Evolutionary conservation across 345 rosid species (phyloP).

Genomic region (Toxicodendron radicans): DNA sequence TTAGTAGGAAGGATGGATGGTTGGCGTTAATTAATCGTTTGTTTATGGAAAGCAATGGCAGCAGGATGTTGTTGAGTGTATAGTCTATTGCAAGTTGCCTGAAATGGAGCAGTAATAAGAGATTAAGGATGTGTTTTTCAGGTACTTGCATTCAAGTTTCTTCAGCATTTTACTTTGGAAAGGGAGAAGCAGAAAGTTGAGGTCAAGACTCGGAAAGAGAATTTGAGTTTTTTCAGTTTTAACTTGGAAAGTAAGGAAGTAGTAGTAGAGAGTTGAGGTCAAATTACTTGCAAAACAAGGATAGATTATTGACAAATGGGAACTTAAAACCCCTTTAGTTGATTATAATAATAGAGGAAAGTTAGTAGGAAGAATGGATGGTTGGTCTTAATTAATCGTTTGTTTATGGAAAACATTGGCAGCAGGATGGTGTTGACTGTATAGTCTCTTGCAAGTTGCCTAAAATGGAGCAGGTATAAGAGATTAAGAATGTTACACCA

Average conservation of each 20-base stretch:
- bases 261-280: no score
- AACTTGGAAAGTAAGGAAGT: background rate
- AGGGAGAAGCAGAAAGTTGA: no score
- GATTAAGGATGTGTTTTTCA: background rate
- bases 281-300: no score
- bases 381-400: background rate
- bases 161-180: no score
- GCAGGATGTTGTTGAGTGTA: background rate
- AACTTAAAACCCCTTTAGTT: background rate
- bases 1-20: background rate
- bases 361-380: background rate
- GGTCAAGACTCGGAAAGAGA: no score
- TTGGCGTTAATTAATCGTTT: background rate
- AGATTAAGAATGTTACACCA: background rate
- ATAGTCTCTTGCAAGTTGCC: background rate
- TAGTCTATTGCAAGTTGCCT: background rate
- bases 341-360: background rate
- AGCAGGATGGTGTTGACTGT: background rate
- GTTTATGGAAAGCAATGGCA: background rate
- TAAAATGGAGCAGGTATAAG: background rate
- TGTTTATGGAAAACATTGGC: background rate
- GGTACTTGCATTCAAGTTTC: background rate
- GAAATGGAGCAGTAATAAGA: background rate
- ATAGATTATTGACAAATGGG: background rate
- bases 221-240: background rate